Evolutionary conservation across 345 rosid species (phyloP), one percentile per base, ranked within the genome.

Genomic region (Geranium rotundifolium): DNA sequence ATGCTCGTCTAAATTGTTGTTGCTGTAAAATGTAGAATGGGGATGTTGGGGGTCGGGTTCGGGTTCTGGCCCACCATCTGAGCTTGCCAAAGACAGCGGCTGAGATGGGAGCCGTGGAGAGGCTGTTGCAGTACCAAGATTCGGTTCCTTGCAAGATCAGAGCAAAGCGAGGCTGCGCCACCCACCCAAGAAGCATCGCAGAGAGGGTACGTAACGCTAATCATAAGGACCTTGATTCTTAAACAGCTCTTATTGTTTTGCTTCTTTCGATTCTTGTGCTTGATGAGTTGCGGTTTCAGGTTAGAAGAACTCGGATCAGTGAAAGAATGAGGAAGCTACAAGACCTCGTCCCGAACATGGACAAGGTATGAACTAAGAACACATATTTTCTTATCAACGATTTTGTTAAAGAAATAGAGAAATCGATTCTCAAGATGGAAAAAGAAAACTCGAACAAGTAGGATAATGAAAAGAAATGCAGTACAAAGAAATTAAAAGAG

Each of bases 151-250:
- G 96, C 76, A 93, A 90, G 71, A 75, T 84, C 55, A 75, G 99
- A 76, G 99, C 99, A 19, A 93, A 93, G 79, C 90, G 99, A 18
- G 99, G 99, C n/a, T 90, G 91, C 30, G 99, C 99, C 31, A 93
- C 99, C 68, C 99, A 93, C 79, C 99, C 99, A 75, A 84, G 99
- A 73, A 93, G 99, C 75, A 88, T 93, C 16, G 99, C 99, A 14
- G 99, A 93, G 74, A 74, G 99, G 83, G 99, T 93, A 84, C 66
- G 57, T 23, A 7, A 7, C 29, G 54, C 50, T 6, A 34, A 9
- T n/a, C 37, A 46, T 31, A 29, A n/a, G n/a, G n/a, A n/a, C n/a
- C n/a, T 62, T 29, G 7, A 62, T 27, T 46, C 65, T 19, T n/a
- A n/a, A n/a, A n/a, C n/a, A n/a, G 27, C 20, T 37, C 9, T 37